These are phyloP conservation scores for Brassica juncea DNA, from an alignment of 345 rosid species.

Conservation along the genomic window DNA sequence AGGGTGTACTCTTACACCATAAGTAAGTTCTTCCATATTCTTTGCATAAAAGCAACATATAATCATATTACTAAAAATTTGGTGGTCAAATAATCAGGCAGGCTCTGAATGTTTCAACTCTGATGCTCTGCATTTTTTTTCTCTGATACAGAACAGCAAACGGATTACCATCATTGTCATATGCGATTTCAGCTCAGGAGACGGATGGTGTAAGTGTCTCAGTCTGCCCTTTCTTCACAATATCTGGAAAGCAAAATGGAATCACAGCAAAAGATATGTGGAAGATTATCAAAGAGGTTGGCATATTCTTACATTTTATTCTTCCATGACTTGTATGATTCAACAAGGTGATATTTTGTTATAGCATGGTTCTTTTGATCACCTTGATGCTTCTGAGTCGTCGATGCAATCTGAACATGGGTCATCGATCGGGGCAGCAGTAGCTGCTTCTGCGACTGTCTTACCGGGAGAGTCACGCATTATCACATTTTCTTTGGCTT, in stretches of 20 bases:
- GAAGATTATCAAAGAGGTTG: slow-evolving; percentile 78
- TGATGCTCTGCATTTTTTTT: background rate
- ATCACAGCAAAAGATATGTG: slow-evolving; percentile 86
- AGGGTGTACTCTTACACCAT: slow-evolving; percentile 74
- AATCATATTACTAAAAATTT: background rate
- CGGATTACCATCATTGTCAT: slow-evolving; percentile 58
- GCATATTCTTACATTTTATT: background rate
- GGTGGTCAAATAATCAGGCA: background rate
- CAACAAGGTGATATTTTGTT: background rate
- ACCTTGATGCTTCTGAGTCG: slow-evolving; percentile 44
- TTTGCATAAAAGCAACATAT: background rate
- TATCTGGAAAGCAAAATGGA: slow-evolving; percentile 67
- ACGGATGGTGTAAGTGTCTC: slow-evolving; percentile 65
- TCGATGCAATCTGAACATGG: slow-evolving; percentile 63
- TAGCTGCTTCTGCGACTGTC: slow-evolving; percentile 73
- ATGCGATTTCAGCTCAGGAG: slow-evolving; percentile 72
- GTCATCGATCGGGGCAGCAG: slow-evolving; percentile 90
- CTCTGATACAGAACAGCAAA: slow-evolving; percentile 60
- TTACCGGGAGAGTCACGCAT: slow-evolving; percentile 53
- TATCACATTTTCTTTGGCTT: slow-evolving; percentile 80
- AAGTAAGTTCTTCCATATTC: slow-evolving; percentile 48
- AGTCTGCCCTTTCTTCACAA: slow-evolving; percentile 68
- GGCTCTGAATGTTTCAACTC: slow-evolving; percentile 20
- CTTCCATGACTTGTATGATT: background rate
- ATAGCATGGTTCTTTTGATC: slow-evolving; percentile 76